phyloP scores from a whole-genome alignment of 192 early-diverging fungal species.

The Allomyces arbusculus region DNA sequence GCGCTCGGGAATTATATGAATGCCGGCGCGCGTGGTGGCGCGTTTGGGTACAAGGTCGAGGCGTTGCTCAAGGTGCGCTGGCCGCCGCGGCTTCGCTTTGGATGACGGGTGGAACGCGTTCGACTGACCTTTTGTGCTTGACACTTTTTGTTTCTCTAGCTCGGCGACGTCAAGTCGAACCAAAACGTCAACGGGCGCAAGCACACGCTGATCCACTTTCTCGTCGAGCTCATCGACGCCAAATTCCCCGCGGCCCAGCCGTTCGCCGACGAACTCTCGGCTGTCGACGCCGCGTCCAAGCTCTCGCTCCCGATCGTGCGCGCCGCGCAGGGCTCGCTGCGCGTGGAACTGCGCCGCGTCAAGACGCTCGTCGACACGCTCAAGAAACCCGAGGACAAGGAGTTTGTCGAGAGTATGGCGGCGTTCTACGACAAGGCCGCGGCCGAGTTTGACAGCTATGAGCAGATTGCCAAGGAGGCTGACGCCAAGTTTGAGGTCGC shows the following conservation, averaged over 20 bases:
- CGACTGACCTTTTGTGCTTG: too few species aligned
- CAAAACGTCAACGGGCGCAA: not conserved
- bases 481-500: not conserved
- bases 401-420: not conserved
- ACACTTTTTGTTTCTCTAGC: not conserved
- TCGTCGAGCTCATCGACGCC: not conserved
- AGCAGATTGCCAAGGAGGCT: not conserved
- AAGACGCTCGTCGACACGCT: not conserved
- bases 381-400: not conserved
- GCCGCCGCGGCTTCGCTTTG: not conserved
- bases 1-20: slow-evolving; percentile 5
- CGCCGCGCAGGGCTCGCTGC: not conserved
- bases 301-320: not conserved
- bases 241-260: not conserved
- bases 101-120: too few species aligned
- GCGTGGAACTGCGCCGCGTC: not conserved
- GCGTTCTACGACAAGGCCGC: not conserved
- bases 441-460: not conserved
- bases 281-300: not conserved
- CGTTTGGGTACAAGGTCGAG: slow-evolving; percentile 2
- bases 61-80: not conserved
- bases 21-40: slow-evolving; percentile 2
- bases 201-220: not conserved
- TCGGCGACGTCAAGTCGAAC: not conserved
- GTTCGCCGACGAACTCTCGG: not conserved